Evolutionary conservation across 352 stramenopile species (phyloP), one percentile per base, ranked within the genome.

Genomic region (Phytophthora boehmeriae): DNA sequence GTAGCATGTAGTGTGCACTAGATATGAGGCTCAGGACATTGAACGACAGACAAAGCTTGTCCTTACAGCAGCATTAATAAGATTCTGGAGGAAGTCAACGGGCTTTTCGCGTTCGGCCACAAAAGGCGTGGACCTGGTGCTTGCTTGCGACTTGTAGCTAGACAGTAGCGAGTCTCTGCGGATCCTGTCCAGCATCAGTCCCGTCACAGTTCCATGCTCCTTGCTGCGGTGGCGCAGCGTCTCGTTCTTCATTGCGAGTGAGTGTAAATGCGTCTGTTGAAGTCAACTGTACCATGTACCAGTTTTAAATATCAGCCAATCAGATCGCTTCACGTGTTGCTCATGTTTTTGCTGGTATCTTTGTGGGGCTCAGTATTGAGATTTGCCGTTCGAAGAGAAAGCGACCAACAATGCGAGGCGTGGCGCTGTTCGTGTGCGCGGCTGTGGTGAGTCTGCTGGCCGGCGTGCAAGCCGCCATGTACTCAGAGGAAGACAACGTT

Each of bases 401-500:
- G 13, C 8, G 6, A 20, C 11, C 35, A 5, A 43, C 13, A 9
- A 74, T 73, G 45, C 45, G 58, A 54, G 27, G 54, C 8, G 35
- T 62, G 34, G 56, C 59, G 28, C 46, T 70, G 56, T 16, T 71
- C 39, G 44, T 78, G 51, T 53, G 58, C 27, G 48, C 68, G 47
- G 30, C 73, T n/a, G 63, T 66, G 54, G 52, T 69, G 10, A 76
- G 74, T 48, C 34, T 89, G 35, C 48, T 79, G 46, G 49, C 52
- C 14, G 46, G 57, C 17, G 71, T 71, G 23, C 65, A 75, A 32
- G 73, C 54, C 17, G 2, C 13, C 38, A 80, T 95, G 62, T 95
- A 93, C 75, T 75, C 68, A 49, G 83, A 61, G 59, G 82, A 78
- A 20, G 85, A 83, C 10, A 70, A 69, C 22, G 86, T 95, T 22